Percentiles rank a stretch among this genome's conserved stretches.
These are phyloP conservation scores for Linnemannia elongata DNA, from an alignment of 192 early-diverging fungal species.

Conservation along the genomic window DNA sequence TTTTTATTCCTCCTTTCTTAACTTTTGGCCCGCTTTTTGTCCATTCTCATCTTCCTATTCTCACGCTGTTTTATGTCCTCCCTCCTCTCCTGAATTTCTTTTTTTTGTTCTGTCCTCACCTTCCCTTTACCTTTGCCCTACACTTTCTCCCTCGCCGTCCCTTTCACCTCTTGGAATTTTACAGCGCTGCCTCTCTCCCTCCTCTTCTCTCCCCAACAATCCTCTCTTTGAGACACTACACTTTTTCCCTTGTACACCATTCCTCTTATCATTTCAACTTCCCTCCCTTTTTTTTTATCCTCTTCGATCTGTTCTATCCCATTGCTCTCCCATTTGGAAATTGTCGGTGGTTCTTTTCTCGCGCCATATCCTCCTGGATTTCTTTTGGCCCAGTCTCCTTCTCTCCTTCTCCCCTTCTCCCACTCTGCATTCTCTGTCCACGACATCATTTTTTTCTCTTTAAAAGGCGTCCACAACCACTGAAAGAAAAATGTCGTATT, in stretches of 20 bases:
- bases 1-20: not conserved
- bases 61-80: not conserved
- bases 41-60: not conserved
- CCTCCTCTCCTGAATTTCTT: conserved; percentile 7
- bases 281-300: not conserved
- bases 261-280: not conserved
- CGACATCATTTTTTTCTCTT: not conserved
- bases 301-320: not conserved
- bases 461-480: not conserved
- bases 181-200: not conserved
- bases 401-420: not conserved
- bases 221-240: not conserved
- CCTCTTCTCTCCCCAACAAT: conserved; percentile 26
- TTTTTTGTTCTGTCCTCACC: conserved; percentile 1
- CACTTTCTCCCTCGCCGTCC: not conserved
- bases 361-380: not conserved
- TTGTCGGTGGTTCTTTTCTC: not conserved
- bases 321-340: not conserved
- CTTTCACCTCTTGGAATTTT: conserved; percentile 1
- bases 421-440: not conserved
- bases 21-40: not conserved
- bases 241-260: not conserved
- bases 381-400: not conserved
- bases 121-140: not conserved
- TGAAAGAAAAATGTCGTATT: conserved; percentile 35